phyloP scores from a whole-genome alignment of 2,329 filamentous ascomycete species.

The Thielaviopsis musarum region DNA sequence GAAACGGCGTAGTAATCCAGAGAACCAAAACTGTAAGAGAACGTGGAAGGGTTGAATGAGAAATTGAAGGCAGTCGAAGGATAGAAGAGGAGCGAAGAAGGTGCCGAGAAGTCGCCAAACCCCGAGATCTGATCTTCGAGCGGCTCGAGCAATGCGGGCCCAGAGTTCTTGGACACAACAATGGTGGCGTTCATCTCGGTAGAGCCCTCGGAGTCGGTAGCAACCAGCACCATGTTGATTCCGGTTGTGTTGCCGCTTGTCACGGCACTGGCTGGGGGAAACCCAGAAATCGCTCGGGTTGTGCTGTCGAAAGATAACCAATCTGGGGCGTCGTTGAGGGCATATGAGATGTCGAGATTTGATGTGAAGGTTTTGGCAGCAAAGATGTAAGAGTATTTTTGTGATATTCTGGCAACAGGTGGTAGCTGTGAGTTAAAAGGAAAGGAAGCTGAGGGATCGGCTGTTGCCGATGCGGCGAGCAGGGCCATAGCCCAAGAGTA shows the following conservation, averaged over 20 bases:
- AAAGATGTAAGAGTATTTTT: constrained; percentile 55
- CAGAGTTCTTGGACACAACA: constrained; percentile 43
- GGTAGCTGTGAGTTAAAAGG: constrained; percentile 77
- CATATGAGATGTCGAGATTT: constrained; percentile 43
- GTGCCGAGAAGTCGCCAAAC: constrained; percentile 43
- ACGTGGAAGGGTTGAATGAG: constrained; percentile 40
- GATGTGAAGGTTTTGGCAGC: constrained; percentile 59
- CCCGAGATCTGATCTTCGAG: constrained; percentile 38
- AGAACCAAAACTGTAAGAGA: constrained; percentile 33
- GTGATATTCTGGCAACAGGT: constrained; percentile 52
- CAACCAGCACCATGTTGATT: constrained; percentile 47
- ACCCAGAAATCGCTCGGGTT: constrained; percentile 52
- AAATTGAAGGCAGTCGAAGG: constrained; percentile 37
- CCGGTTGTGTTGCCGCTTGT: constrained; percentile 36
- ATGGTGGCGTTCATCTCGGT: constrained; percentile 50
- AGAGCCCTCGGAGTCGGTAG: constrained; percentile 48
- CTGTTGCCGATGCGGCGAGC: constrained; percentile 18
- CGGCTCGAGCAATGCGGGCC: constrained; percentile 37
- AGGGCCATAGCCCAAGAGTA: constrained; percentile 16
- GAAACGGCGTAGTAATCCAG: constrained; percentile 65
- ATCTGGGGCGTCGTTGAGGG: constrained; percentile 41
- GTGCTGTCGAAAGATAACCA: constrained; percentile 60
- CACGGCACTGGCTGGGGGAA: constrained; percentile 38
- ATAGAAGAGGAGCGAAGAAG: constrained; percentile 39
- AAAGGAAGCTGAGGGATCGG: constrained; percentile 36